Conservation (phyloP, 1,284 basidiomycete species). For the Ganoderma lucidum region DNA sequence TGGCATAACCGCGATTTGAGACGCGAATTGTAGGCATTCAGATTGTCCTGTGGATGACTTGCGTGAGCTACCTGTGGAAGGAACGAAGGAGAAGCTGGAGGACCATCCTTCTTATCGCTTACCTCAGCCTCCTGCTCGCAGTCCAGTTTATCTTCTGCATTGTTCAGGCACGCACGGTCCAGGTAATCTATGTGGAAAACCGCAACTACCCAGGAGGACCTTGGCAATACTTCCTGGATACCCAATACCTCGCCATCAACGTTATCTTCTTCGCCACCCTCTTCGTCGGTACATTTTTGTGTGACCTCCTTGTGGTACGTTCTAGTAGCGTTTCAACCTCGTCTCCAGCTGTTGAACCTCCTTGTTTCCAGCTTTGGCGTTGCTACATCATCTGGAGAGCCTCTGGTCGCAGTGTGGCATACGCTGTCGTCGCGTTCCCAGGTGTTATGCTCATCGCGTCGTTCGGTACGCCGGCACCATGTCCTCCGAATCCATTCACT, state of each 20-base stretch:
- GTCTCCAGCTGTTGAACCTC: background rate
- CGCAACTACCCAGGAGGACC: slow-evolving; percentile 50
- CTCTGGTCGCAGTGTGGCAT: slow-evolving; percentile 43
- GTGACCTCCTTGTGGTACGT: slow-evolving; percentile 48
- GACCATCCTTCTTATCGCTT: slow-evolving; percentile 46
- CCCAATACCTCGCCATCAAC: slow-evolving; percentile 46
- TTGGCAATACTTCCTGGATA: slow-evolving; percentile 51
- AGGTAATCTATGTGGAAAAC: slow-evolving; percentile 54
- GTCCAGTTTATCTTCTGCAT: slow-evolving; percentile 49
- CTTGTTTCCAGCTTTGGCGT: slow-evolving; percentile 48
- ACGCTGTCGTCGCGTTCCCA: slow-evolving; percentile 44
- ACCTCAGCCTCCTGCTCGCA: slow-evolving; percentile 48
- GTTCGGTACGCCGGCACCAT: slow-evolving; percentile 42
- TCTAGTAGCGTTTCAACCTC: background rate
- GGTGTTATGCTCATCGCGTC: slow-evolving; percentile 43
- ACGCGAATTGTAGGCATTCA: slow-evolving; percentile 44
- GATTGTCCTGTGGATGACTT: slow-evolving; percentile 47
- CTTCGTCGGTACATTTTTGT: slow-evolving; percentile 47
- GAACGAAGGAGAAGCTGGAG: slow-evolving; percentile 41
- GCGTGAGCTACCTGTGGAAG: slow-evolving; percentile 50
- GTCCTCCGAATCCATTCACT: background rate
- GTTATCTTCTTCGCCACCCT: slow-evolving; percentile 52
- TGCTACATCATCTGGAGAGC: slow-evolving; percentile 56
- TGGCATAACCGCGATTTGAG: background rate
- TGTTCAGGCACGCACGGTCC: slow-evolving; percentile 44